Conservation (phyloP, 108 stramenopile genomes). For the Fragilaria crotonensis region DNA sequence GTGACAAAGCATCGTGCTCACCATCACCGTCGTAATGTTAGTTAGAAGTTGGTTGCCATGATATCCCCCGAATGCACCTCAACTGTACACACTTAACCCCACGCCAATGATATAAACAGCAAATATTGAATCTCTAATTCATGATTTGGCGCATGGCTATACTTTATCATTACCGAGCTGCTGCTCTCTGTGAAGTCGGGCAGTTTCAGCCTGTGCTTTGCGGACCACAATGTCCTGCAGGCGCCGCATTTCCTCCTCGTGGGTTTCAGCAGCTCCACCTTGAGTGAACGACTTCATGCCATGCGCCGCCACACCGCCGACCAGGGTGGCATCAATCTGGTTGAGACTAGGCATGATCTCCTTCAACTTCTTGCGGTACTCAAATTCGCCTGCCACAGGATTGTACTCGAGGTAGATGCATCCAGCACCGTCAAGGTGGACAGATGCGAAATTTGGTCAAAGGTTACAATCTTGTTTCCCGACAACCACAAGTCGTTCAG, state of each 20-base stretch:
- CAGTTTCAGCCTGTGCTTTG: constrained; percentile 11
- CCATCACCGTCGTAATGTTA: too few species aligned
- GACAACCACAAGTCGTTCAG: constrained; percentile 95
- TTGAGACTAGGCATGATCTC: constrained; percentile 67
- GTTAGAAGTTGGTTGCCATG: too few species aligned
- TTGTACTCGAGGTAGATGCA: constrained; percentile 97
- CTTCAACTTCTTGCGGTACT: constrained; percentile 73
- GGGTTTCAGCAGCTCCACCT: constrained; percentile 4
- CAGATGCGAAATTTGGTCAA: constrained; percentile 65
- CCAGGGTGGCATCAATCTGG: constrained; percentile 85
- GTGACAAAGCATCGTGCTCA: too few species aligned
- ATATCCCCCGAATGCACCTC: too few species aligned
- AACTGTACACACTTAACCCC: too few species aligned
- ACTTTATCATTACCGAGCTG: too few species aligned
- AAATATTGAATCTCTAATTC: too few species aligned
- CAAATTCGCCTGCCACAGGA: constrained; percentile 82
- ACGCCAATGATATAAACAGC: too few species aligned
- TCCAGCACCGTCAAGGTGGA: constrained; percentile 47
- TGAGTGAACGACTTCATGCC: background rate
- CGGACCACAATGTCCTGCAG: constrained; percentile 22
- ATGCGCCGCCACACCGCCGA: constrained; percentile 29
- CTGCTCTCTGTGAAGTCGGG: constrained; percentile 5
- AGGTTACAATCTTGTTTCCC: constrained; percentile 85
- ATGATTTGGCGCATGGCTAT: too few species aligned
- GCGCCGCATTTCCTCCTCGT: constrained; percentile 20